Evolutionary conservation across 2,329 filamentous ascomycete genomes (phyloP), one percentile per base, ranked within the genome.

Genomic region (Aspergillus costaricaensis): DNA sequence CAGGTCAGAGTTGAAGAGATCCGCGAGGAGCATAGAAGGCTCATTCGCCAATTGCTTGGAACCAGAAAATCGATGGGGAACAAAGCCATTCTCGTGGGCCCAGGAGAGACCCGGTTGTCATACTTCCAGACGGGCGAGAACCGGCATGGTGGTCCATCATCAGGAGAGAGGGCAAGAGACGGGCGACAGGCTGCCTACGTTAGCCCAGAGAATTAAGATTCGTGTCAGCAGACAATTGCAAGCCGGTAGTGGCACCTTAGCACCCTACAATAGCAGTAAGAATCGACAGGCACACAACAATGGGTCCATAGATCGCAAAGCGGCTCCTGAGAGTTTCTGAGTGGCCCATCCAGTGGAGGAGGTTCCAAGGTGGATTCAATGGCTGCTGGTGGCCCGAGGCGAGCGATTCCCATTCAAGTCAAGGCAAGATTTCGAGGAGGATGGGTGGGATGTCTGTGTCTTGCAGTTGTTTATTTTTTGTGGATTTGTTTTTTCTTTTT

Each of bases 271-370:
- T 55, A 60, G 30, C 49, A 59, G 57, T 62, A 61, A 62, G 59
- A 53, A 64, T 64, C 62, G 60, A 62, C 62, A 62, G 60, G 60
- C 43, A 62, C 62, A 48, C 59, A 58, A 27, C 60, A 56, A 57
- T 57, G 62, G 62, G 54, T 62, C 57, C 59, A 59, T 62, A 48
- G 50, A 59, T 61, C 56, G 55, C 51, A 43, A 44, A 39, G 36
- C 32, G 55, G 54, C 38, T 55, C 38, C 48, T 47, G 39, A 36
- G 50, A 50, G 36, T 15, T 21, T 41, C 15, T 54, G 51, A 41
- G 38, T 54, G 51, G 32, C 36, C 51, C 51, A 43, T 54, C 38
- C 32, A 21, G 51, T 54, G 51, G 51, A 54, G 39, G 52, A 30
- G 38, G 39, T 38, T 44, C 39, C 38, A 25, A 15, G 39, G 52